Conservation (phyloP, 306 rosid genomes). For the Alnus rubra region DNA sequence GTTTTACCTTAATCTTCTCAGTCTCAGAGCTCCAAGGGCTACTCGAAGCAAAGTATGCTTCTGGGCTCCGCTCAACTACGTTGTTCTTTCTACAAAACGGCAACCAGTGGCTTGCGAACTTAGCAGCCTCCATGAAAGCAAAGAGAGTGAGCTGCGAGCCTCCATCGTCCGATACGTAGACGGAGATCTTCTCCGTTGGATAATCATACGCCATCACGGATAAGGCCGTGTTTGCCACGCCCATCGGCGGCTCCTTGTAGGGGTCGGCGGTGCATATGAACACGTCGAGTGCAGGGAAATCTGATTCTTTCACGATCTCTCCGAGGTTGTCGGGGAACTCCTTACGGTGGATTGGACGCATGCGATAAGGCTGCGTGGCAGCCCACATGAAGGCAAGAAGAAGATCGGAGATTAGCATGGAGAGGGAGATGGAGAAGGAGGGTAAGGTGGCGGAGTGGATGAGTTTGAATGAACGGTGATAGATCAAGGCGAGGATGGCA, state of each 20-base stretch:
- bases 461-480: slow-evolving; percentile 27
- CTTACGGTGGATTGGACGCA: slow-evolving; percentile 29
- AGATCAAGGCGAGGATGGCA: slow-evolving; percentile 35
- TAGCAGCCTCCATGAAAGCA: slow-evolving; percentile 52
- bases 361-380: slow-evolving; percentile 30
- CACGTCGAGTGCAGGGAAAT: slow-evolving; percentile 42
- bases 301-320: slow-evolving; percentile 1
- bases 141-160: slow-evolving; percentile 52
- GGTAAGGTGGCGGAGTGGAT: slow-evolving; percentile 15
- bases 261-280: slow-evolving; percentile 59
- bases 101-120: slow-evolving; percentile 45
- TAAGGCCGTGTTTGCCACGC: slow-evolving; percentile 43
- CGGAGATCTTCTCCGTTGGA: slow-evolving; percentile 41
- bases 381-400: slow-evolving; percentile 35
- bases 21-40: slow-evolving; percentile 3
- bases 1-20: slow-evolving; percentile 38
- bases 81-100: slow-evolving; percentile 41
- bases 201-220: slow-evolving; percentile 50
- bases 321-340: slow-evolving; percentile 31
- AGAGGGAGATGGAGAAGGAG: slow-evolving; percentile 27
- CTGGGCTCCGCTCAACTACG: slow-evolving; percentile 34
- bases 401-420: slow-evolving; percentile 39
- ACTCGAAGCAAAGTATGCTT: slow-evolving; percentile 27
- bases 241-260: slow-evolving; percentile 48
- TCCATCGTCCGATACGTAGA: slow-evolving; percentile 56